These are phyloP conservation scores for Geotrichum australiense DNA, from an alignment of 1,139 yeast genomes.

Conservation along the genomic window DNA sequence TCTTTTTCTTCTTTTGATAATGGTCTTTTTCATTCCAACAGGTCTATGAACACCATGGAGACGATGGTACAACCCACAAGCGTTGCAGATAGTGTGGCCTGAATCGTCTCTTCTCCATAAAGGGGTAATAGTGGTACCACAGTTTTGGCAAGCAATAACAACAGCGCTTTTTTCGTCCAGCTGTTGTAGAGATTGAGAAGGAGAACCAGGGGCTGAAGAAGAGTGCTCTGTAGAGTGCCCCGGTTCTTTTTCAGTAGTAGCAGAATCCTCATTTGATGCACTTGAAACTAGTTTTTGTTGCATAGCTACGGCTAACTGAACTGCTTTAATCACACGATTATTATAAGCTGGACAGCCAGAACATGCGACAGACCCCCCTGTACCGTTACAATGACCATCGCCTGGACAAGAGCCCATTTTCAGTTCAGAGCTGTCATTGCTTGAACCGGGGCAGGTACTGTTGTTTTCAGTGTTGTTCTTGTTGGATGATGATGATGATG, in stretches of 20 bases:
- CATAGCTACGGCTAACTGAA: constrained; percentile 17
- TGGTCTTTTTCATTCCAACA: constrained; percentile 60
- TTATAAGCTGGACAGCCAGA: constrained; percentile 78
- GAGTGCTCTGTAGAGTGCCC: too few relatives aligned
- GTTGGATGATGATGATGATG: not conserved
- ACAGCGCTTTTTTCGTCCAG: constrained; percentile 32
- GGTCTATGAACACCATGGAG: constrained; percentile 79
- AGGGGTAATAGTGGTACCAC: constrained; percentile 80
- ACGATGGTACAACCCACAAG: constrained; percentile 75
- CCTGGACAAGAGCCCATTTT: constrained; percentile 64
- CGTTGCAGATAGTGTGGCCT: constrained; percentile 81
- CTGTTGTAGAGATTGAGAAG: not conserved
- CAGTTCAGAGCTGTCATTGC: not conserved
- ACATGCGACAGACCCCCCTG: constrained; percentile 77
- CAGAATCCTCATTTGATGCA: not conserved
- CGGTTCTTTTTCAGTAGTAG: too few relatives aligned
- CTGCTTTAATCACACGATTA: constrained; percentile 45
- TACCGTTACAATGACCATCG: constrained; percentile 79
- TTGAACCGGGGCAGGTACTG: not conserved
- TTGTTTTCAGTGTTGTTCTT: not conserved
- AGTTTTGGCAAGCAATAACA: constrained; percentile 72
- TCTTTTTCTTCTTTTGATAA: constrained; percentile 69
- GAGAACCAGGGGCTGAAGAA: not conserved
- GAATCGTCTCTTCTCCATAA: constrained; percentile 78
- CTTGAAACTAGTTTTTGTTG: constrained; percentile 6